Base-by-base conservation (phyloP, 2,329 filamentous ascomycete genomes). In the Scedosporium apiospermum region DNA sequence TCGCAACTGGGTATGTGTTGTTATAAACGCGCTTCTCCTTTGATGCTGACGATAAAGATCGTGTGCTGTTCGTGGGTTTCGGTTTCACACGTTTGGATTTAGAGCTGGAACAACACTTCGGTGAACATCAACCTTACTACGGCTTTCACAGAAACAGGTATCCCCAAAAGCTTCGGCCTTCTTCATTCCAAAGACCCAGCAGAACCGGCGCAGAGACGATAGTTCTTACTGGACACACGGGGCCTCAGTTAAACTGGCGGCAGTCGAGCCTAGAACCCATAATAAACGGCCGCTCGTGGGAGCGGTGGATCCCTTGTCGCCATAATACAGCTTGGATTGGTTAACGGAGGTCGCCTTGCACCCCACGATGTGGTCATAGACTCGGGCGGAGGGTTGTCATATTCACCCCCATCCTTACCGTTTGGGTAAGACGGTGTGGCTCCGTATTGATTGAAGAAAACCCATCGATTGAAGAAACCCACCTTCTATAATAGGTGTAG, bases 311-410 rank as follows among this genome's bases (percentile, higher is more conserved):
- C 60, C 60, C 21, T 27, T 49, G 27, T 42, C 41, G 49, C 55
- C 60, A 57, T 38, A 57, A 61, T 57, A 61, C 60, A 49, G 23
- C 49, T n/a, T 14, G 23, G 60, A 42, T 23, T 55, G 49, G 46
- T 30, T 49, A n/a, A 30, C 7, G 41, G 18, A 61, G 49, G 18
- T 55, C 27, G 12, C 21, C 46, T 57, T 38, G 42, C 18, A 61
- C 59, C 60, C 59, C 26, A 53, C 42, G 59, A 61, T 61, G 44
- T 53, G 59, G 59, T 26, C 42, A 51, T 51, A 46, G 18, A 61
- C 49, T 18, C 58, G 21, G 21, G 26, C 6, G 30, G 23, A 26
- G 49, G 44, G 21, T 57, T 59, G 7, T 5, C n/a, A 21, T n/a
- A n/a, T 16, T 27, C 21, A 14, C 57, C 12, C 21, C 27, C 5